Evolutionary conservation across 2,329 filamentous ascomycete genomes (phyloP), one percentile per base, ranked within the genome.

Genomic region (Pseudogymnoascus sp.): DNA sequence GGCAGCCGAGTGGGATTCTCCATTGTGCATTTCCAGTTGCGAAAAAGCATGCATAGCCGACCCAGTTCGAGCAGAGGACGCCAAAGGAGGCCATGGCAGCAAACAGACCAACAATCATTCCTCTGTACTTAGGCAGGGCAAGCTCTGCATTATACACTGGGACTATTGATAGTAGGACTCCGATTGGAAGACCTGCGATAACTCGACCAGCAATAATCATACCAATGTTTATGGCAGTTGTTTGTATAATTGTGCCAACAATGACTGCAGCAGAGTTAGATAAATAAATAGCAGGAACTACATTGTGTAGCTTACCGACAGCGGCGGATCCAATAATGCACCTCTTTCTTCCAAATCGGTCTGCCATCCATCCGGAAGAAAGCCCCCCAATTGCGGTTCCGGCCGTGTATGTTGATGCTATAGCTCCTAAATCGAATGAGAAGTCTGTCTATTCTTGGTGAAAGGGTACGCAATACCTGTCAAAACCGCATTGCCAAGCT

Each of bases 61-160:
- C 76, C 82, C 37, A 39, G 37, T 84, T 84, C 4, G 79, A 80
- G 65, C 75, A 72, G 79, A 82, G 82, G 3, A 80, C 82, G 9
- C 81, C 82, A 60, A 82, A 79, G 2, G 79, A 76, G 63, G 83
- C 81, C 6, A 81, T 81, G 59, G 79, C 79, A 6, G n/a, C n/a
- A 39, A 39, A 39, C 1, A 72, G 64, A 9, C 67, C 69, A 5
- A 69, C 69, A 12, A 71, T 67, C 3, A 69, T 64, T 15, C 68
- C 69, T 13, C 70, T 67, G 35, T 67, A 61, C 0, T 65, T 45
- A 1, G 69, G 69, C 4, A 68, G 60, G 2, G 69, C 64, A 15
- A 69, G 67, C 45, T 72, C 70, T n/a, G 67, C 67, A 29, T 70
- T 63, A 52, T 72, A 72, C 33, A 71, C 63, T 2, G 70, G 70